Conservation (phyloP, 1,284 basidiomycete species). For the Irpex sp. region DNA sequence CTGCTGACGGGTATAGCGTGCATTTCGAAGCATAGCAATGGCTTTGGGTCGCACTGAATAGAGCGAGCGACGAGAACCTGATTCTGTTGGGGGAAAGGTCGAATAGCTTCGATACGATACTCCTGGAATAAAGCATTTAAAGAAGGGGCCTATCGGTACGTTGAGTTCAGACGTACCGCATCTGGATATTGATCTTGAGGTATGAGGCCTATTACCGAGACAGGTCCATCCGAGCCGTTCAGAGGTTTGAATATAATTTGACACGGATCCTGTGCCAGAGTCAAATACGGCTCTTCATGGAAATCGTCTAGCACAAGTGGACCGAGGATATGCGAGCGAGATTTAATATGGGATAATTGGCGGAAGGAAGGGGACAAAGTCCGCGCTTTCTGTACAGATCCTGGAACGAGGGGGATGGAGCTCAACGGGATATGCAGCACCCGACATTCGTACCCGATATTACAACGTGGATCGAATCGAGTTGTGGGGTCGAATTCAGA, state of each 20-base stretch:
- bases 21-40: background rate
- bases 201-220: constrained; percentile 21
- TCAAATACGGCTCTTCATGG: constrained; percentile 40
- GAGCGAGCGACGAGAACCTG: constrained; percentile 52
- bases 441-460: constrained; percentile 47
- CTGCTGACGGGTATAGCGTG: background rate
- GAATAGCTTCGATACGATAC: constrained; percentile 47
- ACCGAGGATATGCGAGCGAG: constrained; percentile 33
- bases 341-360: constrained; percentile 33
- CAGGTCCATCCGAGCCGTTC: constrained; percentile 20
- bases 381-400: constrained; percentile 32
- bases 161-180: constrained; percentile 1
- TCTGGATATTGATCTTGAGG: background rate
- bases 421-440: constrained; percentile 45
- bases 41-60: background rate
- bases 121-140: constrained; percentile 24
- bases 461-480: constrained; percentile 42
- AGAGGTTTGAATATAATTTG: constrained; percentile 47
- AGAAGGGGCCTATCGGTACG: constrained; percentile 12
- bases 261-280: constrained; percentile 40
- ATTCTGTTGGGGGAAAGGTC: constrained; percentile 52
- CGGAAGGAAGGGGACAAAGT: constrained; percentile 38
- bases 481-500: constrained; percentile 42
- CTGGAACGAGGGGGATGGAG: constrained; percentile 43
- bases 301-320: constrained; percentile 43